A percentile compares a stretch with the other conserved stretches of the same genome.
Conservation (phyloP, 108 stramenopile genomes). For the Stephanodiscus minutulus region DNA sequence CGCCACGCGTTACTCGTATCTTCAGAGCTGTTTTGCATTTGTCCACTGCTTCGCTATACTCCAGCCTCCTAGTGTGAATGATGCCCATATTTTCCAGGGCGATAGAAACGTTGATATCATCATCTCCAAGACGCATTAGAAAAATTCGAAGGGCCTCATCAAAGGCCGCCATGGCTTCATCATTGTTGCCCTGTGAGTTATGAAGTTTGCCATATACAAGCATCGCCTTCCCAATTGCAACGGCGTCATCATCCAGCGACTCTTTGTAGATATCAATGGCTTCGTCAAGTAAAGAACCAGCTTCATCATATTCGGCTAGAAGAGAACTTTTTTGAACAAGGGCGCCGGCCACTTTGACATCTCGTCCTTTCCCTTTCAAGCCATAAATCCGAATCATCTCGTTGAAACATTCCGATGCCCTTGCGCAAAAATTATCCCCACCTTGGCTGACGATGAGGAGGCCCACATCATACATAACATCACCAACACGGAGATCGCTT, state of each 20-base stretch:
- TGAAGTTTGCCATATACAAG: slow-evolving; percentile 61
- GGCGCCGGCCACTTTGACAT: slow-evolving; percentile 32
- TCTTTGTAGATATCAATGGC: slow-evolving; percentile 66
- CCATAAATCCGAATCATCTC: slow-evolving; percentile 41
- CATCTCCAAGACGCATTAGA: slow-evolving; percentile 42
- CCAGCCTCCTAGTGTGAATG: slow-evolving; percentile 42
- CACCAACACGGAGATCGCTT: slow-evolving; percentile 36
- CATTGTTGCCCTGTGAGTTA: slow-evolving; percentile 57
- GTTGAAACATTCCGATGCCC: slow-evolving; percentile 41
- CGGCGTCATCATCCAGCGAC: slow-evolving; percentile 52
- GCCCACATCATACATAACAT: slow-evolving; percentile 45
- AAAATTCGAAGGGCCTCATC: slow-evolving; percentile 63
- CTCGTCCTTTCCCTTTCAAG: slow-evolving; percentile 20
- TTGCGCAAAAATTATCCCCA: slow-evolving; percentile 14
- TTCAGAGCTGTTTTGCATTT: slow-evolving; percentile 44
- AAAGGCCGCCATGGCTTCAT: slow-evolving; percentile 61
- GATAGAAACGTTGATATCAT: slow-evolving; percentile 67
- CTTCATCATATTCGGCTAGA: slow-evolving; percentile 42
- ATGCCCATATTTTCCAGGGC: slow-evolving; percentile 72
- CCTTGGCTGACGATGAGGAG: slow-evolving; percentile 29
- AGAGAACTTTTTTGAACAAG: slow-evolving; percentile 41
- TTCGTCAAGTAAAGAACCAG: slow-evolving; percentile 46
- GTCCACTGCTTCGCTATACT: slow-evolving; percentile 44
- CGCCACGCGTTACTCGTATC: slow-evolving; percentile 47
- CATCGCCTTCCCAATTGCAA: slow-evolving; percentile 65